Evolutionary conservation across 257 asterid species (phyloP).

Genomic region (Coffea canephora): DNA sequence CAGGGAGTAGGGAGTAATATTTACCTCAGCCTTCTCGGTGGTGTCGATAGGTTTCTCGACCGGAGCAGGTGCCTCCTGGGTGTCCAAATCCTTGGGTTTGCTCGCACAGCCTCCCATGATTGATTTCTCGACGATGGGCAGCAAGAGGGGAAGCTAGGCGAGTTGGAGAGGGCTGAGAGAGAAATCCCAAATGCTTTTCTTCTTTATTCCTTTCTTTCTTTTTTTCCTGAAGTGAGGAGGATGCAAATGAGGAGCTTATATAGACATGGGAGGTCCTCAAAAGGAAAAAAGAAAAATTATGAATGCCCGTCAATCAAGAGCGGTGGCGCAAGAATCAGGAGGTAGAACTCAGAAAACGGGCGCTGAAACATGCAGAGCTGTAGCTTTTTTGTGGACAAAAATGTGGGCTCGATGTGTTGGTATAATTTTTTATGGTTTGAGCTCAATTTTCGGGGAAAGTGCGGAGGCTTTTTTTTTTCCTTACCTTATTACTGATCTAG

Average conservation of each 20-base stretch:
- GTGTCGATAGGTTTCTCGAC: slow-evolving; percentile 21
- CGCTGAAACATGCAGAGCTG: not conserved
- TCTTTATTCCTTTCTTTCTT: too few species aligned
- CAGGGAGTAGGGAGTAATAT: not conserved
- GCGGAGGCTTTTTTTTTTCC: too few species aligned
- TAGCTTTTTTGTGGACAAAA: not conserved
- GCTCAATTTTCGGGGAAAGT: not conserved
- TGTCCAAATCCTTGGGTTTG: slow-evolving; percentile 70
- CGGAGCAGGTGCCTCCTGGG: slow-evolving; percentile 37
- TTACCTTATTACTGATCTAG: too few species aligned
- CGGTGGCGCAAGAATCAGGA: not conserved
- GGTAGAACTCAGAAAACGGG: not conserved
- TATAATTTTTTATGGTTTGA: too few species aligned
- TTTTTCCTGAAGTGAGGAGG: slow-evolving; percentile 11
- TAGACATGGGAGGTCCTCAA: slow-evolving; percentile 15
- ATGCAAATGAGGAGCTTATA: slow-evolving; percentile 23
- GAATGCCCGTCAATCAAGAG: too few species aligned
- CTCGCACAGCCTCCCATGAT: slow-evolving; percentile 95
- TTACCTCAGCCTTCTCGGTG: slow-evolving; percentile 38
- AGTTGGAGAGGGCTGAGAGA: slow-evolving; percentile 26
- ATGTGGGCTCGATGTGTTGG: not conserved
- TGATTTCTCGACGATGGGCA: slow-evolving; percentile 3
- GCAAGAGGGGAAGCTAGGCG: slow-evolving; percentile 33
- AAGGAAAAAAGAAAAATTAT: too few species aligned
- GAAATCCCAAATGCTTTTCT: not conserved